Conservation (phyloP, 805 yeast genomes). For the Candida khao-thaluensis region DNA sequence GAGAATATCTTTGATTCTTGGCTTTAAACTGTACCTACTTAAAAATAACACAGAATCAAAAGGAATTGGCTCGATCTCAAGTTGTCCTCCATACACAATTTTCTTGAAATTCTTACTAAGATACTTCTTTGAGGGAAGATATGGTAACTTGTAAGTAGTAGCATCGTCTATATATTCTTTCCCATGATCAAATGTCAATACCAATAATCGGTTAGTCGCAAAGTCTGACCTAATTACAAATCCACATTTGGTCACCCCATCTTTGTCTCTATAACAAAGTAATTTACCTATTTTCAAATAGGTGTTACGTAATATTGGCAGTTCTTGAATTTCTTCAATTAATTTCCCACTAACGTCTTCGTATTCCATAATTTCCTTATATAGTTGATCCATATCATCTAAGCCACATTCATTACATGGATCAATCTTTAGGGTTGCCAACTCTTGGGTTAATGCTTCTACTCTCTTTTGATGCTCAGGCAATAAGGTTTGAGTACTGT, state of each 20-base stretch:
- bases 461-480: constrained; percentile 82
- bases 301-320: constrained; percentile 47
- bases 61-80: constrained; percentile 42
- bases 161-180: constrained; percentile 24
- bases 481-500: constrained; percentile 75
- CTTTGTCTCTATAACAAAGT: constrained; percentile 53
- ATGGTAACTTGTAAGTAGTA: constrained; percentile 31
- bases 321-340: constrained; percentile 45
- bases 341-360: constrained; percentile 45
- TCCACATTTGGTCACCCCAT: constrained; percentile 47
- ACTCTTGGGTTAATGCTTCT: constrained; percentile 47
- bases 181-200: constrained; percentile 49
- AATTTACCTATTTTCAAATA: constrained; percentile 54
- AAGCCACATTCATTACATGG: constrained; percentile 38
- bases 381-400: constrained; percentile 45
- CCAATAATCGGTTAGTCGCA: constrained; percentile 29
- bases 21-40: constrained; percentile 34
- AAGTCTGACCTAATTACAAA: constrained; percentile 48
- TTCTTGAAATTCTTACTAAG: constrained; percentile 33
- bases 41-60: constrained; percentile 44
- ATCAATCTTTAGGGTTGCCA: constrained; percentile 36
- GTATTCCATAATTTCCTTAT: constrained; percentile 46
- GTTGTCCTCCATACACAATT: constrained; percentile 32
- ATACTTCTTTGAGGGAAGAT: constrained; percentile 34
- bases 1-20: constrained; percentile 33